Evolutionary conservation across 2,329 filamentous ascomycete genomes (phyloP), one percentile per base, ranked within the genome.

Genomic region (Penicillium paneum): DNA sequence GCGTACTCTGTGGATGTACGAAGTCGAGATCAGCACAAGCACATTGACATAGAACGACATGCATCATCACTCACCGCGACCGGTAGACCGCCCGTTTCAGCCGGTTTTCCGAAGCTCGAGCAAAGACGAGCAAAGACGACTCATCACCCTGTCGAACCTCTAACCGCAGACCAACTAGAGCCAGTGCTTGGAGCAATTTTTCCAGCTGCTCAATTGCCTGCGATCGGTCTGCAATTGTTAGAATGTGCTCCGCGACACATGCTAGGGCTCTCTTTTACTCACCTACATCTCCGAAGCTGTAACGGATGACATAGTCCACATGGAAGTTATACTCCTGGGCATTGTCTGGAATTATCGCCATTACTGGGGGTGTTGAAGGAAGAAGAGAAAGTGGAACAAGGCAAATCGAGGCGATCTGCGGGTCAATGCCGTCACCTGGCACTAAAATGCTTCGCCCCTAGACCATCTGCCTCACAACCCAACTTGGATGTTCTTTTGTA

Each of bases 241-340:
- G 43, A 39, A 32, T 38, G 40, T 26, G 31, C 13, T 5, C 41
- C 38, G 24, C 19, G 32, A 21, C 29, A 39, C 36, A 47, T 29
- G 19, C 12, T 28, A 28, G 19, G 36, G 15, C 15, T 38, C 17
- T 40, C 3, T 24, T 13, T 5, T 12, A 54, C 76, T 59, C 77
- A 89, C 89, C 84, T 56, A 83, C 82, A 50, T 82, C 78, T 40
- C 85, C 82, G 66, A 93, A 87, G 62, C 85, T 82, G 75, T 90
- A 96, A 67, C 85, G 83, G 62, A 97, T 84, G 60, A 96, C 91
- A 79, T 91, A 97, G 80, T 97, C 92, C 59, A 96, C 91, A 62
- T 90, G 79, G 70, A 86, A 79, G 64, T 87, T 87, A 53, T 75
- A 76, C 62, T 79, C 72, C 24, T 62, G 58, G 31, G 63, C 58